Conservation (phyloP, 1,139 yeast genomes). For the Groenewaldozyma sp. region DNA sequence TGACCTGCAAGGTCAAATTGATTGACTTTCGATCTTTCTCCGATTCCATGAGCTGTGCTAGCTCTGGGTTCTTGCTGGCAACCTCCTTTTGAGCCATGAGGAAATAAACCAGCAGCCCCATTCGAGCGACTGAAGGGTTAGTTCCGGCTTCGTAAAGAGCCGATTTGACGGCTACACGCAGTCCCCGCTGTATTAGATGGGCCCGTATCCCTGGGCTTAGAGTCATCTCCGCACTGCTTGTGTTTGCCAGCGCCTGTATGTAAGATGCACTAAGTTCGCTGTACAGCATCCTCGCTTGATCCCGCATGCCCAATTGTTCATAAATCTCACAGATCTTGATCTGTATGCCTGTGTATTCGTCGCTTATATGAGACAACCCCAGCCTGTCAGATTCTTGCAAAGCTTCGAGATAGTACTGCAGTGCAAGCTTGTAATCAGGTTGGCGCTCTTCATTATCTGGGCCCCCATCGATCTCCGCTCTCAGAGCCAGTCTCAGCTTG, state of each 20-base stretch:
- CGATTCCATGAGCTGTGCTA: slow-evolving; percentile 19
- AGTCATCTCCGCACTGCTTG: slow-evolving; percentile 28
- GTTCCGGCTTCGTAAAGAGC: slow-evolving; percentile 43
- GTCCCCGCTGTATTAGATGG: slow-evolving; percentile 60
- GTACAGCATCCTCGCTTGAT: slow-evolving; percentile 58
- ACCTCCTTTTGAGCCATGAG: slow-evolving; percentile 58
- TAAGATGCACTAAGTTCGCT: slow-evolving; percentile 59
- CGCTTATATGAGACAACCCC: slow-evolving; percentile 48
- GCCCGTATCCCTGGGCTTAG: no score
- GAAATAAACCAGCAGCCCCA: slow-evolving; percentile 54
- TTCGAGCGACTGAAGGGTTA: slow-evolving; percentile 47
- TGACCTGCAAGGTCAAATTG: slow-evolving; percentile 13
- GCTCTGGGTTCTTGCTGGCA: slow-evolving; percentile 26
- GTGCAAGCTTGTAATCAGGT: slow-evolving; percentile 52
- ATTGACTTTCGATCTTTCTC: slow-evolving; percentile 12
- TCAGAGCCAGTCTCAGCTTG: slow-evolving; percentile 60
- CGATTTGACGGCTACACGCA: slow-evolving; percentile 58
- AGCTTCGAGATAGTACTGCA: slow-evolving; percentile 55
- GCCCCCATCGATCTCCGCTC: slow-evolving; percentile 68
- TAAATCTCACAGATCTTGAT: slow-evolving; percentile 82
- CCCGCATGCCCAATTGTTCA: slow-evolving; percentile 50
- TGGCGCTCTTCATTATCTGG: slow-evolving; percentile 37
- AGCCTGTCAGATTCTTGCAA: slow-evolving; percentile 36
- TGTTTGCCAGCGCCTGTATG: slow-evolving; percentile 41
- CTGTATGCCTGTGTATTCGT: slow-evolving; percentile 79